Evolutionary conservation across 805 yeast species (phyloP).

Genomic region (Phaffomyces thermotolerans): DNA sequence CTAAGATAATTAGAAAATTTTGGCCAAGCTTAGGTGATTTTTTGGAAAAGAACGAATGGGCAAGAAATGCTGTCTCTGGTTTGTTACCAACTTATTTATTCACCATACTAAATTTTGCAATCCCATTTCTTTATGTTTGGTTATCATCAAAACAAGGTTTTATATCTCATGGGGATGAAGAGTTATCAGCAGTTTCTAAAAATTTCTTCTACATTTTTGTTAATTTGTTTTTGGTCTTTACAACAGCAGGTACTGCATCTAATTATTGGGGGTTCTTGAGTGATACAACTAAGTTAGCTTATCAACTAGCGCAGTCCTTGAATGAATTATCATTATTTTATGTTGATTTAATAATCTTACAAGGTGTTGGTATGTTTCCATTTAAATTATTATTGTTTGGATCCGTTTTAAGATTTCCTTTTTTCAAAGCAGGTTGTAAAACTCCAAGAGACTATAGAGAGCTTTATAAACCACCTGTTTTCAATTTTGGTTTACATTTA

Average conservation of each 20-base stretch:
- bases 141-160: constrained; percentile 80
- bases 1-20: constrained; percentile 67
- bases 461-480: constrained; percentile 79
- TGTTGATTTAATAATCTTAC: constrained; percentile 77
- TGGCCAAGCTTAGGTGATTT: constrained; percentile 78
- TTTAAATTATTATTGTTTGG: constrained; percentile 79
- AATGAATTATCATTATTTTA: constrained; percentile 78
- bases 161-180: constrained; percentile 89
- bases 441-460: constrained; percentile 79
- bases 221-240: constrained; percentile 87
- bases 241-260: constrained; percentile 88
- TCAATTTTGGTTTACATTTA: constrained; percentile 83
- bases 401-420: constrained; percentile 65
- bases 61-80: constrained; percentile 76
- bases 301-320: constrained; percentile 75
- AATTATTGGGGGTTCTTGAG: constrained; percentile 71
- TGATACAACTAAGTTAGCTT: constrained; percentile 86
- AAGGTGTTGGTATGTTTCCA: constrained; percentile 87
- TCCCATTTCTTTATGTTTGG: constrained; percentile 84
- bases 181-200: constrained; percentile 80
- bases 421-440: constrained; percentile 53
- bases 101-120: constrained; percentile 71
- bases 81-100: constrained; percentile 86
- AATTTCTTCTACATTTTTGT: constrained; percentile 94
- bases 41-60: constrained; percentile 59